Base-by-base conservation (phyloP, 2,329 filamentous ascomycete genomes). In the Aspergillus novofumigatus region DNA sequence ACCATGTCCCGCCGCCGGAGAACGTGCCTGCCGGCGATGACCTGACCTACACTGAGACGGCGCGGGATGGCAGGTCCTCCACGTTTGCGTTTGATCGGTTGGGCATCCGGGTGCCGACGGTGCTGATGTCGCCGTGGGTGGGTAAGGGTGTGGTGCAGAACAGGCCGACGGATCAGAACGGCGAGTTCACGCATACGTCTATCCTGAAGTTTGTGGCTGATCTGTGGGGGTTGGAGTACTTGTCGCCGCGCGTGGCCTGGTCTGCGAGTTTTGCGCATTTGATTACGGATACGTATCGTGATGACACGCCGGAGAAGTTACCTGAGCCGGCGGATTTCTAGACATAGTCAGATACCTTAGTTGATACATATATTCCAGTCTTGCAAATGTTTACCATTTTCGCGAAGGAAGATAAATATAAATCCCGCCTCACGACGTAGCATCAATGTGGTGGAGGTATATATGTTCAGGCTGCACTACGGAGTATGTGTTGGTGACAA, bases 91-190 rank as follows among this genome's bases (percentile, higher is more conserved):
- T 79, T 57, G 67, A 74, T 58, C 73, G 77, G 23, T 64, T 78
- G 14, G 77, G 76, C n/a, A 67, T 75, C 48, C 74, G 76, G 21
- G 72, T 79, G n/a, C 76, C 77, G 0, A 78, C 77, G 0, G 56
- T 78, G 4, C 61, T 78, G 3, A 74, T 79, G 53, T 77, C 75
- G 2, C 75, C 75, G 0, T 80, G 77, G 78, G 76, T 80, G 1
- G 65, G 62, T 3, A 72, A 75, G 57, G 78, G 73, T 0, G 20
- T 69, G 1, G 69, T 80, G 7, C 77, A 80, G 65, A 70, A 73
- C 17, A 65, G 68, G 52, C 75, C 73, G 7, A 54, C 32, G 17
- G 74, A 77, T 53, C 63, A 69, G 8, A 65, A 67, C 2, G 74
- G 73, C 21, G 73, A 77, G 38, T 81, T 79, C 63, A 75, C 73